Conservation (phyloP, 352 stramenopile species). For the Phytophthora fragariae region DNA sequence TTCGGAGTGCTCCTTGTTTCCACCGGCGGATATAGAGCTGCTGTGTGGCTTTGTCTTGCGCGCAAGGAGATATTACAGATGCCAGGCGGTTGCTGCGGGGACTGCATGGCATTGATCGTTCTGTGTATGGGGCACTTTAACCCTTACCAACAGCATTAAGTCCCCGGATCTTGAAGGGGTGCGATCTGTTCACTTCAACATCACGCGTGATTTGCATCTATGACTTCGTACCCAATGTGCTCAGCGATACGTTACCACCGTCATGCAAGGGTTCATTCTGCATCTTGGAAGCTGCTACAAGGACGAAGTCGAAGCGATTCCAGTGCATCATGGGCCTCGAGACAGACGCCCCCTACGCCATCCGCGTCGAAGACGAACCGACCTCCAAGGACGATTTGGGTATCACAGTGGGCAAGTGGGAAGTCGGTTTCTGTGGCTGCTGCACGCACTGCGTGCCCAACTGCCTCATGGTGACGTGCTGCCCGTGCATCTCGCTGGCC, state of each 20-base stretch:
- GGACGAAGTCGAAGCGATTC: neutral
- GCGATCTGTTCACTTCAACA: neutral
- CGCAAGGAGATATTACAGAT: slow-evolving; percentile 47
- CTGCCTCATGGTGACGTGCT: slow-evolving; percentile 47
- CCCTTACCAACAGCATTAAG: neutral
- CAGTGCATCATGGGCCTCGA: neutral
- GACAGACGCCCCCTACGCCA: slow-evolving; percentile 11
- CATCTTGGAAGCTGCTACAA: slow-evolving; percentile 8
- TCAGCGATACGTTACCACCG: neutral
- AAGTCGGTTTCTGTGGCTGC: slow-evolving; percentile 49
- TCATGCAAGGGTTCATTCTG: neutral
- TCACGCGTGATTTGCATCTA: neutral
- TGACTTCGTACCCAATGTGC: neutral
- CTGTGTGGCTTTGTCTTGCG: slow-evolving; percentile 29
- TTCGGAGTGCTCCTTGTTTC: slow-evolving; percentile 14
- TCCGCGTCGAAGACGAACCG: slow-evolving; percentile 22
- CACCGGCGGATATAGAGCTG: slow-evolving; percentile 1
- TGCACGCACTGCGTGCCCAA: slow-evolving; percentile 52
- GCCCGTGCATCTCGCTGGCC: slow-evolving; percentile 52
- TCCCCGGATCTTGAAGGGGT: no score
- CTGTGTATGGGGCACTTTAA: slow-evolving; percentile 5
- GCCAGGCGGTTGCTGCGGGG: slow-evolving; percentile 34
- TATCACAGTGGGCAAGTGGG: slow-evolving; percentile 38
- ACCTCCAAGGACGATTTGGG: neutral
- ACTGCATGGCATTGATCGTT: slow-evolving; percentile 31